Evolutionary conservation across 257 asterid genomes (phyloP).

Genomic region (Hygrophila difformis): DNA sequence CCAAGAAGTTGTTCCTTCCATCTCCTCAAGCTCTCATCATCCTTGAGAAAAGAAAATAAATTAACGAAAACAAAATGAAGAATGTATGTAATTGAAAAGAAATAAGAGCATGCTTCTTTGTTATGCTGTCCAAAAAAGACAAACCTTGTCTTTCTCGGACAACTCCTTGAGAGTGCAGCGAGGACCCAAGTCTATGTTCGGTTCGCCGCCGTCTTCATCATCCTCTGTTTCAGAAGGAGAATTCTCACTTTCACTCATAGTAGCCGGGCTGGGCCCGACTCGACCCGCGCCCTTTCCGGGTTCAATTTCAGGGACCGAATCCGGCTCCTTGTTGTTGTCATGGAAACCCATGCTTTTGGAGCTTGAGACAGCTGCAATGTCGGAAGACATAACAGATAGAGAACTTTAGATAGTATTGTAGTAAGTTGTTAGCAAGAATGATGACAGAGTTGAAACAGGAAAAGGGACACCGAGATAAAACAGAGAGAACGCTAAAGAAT

Average conservation of each 20-base stretch:
- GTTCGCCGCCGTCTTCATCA: slow-evolving; percentile 84
- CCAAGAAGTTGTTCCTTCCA: slow-evolving; percentile 99
- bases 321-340: slow-evolving; percentile 38
- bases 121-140: slow-evolving; percentile 7
- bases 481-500: slow-evolving; percentile 18
- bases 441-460: slow-evolving; percentile 15
- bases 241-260: slow-evolving; percentile 62
- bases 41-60: slow-evolving; percentile 35
- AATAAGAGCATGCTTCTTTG: no score
- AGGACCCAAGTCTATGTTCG: slow-evolving; percentile 80
- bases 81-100: no score
- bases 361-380: slow-evolving; percentile 60
- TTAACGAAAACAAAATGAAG: slow-evolving; percentile 1
- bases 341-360: slow-evolving; percentile 80
- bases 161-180: slow-evolving; percentile 82
- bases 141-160: slow-evolving; percentile 84
- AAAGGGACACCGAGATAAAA: neutral
- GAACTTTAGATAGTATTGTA: slow-evolving; percentile 5
- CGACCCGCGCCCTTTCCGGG: slow-evolving; percentile 33
- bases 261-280: no score
- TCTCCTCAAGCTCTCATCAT: slow-evolving; percentile 93
- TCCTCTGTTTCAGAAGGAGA: slow-evolving; percentile 70
- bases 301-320: slow-evolving; percentile 42
- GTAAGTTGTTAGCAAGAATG: neutral
- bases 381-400: slow-evolving; percentile 62